Percentiles rank a stretch among this genome's conserved stretches.
Conservation (phyloP, 2,329 filamentous ascomycete genomes). For the Exophiala oligosperma region DNA sequence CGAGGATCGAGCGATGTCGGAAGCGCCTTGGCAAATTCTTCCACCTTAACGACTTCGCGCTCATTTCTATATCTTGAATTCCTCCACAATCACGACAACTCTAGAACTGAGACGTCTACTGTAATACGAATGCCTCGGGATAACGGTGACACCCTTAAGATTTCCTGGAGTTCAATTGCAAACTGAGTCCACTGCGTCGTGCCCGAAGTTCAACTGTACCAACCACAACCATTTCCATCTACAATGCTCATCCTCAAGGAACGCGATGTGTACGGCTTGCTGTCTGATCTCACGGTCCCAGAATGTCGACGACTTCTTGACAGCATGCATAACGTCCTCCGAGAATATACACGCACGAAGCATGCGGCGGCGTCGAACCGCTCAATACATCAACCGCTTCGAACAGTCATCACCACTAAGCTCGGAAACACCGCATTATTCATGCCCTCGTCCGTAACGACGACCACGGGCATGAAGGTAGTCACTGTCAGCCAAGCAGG, state of each 20-base stretch:
- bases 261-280: conserved; percentile 13
- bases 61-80: too few relatives aligned
- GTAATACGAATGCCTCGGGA: too few relatives aligned
- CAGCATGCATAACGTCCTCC: conserved; percentile 38
- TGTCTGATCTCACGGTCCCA: conserved; percentile 10
- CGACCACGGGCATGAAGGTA: conserved; percentile 70
- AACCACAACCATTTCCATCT: background rate
- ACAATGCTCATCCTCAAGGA: conserved; percentile 21
- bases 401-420: conserved; percentile 42
- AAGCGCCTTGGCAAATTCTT: too few relatives aligned
- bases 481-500: conserved; percentile 58
- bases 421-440: conserved; percentile 62
- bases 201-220: background rate
- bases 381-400: conserved; percentile 45
- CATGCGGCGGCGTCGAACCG: conserved; percentile 29
- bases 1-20: too few relatives aligned
- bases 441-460: conserved; percentile 68
- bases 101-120: too few relatives aligned
- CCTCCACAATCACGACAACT: too few relatives aligned
- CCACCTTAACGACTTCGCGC: too few relatives aligned
- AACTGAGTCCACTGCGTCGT: too few relatives aligned
- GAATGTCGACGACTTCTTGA: conserved; percentile 39
- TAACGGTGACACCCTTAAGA: too few relatives aligned
- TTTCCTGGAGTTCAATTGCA: too few relatives aligned
- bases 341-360: conserved; percentile 35